These are phyloP conservation scores for Lepiota subincarnata DNA, from an alignment of 768 basidiomycete species.

Conservation along the genomic window DNA sequence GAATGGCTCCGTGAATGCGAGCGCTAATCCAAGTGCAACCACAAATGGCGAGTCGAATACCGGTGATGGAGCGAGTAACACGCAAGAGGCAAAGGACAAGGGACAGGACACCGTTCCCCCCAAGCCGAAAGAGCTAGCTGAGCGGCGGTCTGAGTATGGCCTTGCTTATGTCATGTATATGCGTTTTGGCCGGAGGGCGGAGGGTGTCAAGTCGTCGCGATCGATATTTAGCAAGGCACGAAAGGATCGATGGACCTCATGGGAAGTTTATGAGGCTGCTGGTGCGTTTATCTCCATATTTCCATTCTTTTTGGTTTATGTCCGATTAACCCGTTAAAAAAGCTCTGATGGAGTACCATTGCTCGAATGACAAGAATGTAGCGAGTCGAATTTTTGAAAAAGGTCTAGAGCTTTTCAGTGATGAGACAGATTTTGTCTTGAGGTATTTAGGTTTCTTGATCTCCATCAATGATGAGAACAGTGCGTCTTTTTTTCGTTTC, in stretches of 20 bases:
- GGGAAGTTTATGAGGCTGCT: constrained; percentile 93
- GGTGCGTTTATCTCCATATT: constrained; percentile 43
- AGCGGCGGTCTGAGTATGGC: constrained; percentile 66
- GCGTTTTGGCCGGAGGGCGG: constrained; percentile 84
- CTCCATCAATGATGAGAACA: constrained; percentile 91
- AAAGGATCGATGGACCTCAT: constrained; percentile 69
- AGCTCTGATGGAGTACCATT: constrained; percentile 97
- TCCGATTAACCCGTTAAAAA: constrained; percentile 7
- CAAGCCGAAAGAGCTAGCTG: constrained; percentile 50
- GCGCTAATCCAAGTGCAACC: constrained; percentile 29
- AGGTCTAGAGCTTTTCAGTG: constrained; percentile 78
- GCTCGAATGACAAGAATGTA: constrained; percentile 69
- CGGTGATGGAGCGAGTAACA: constrained; percentile 1
- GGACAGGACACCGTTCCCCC: constrained; percentile 50
- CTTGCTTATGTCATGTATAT: constrained; percentile 89
- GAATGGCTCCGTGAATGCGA: constrained; percentile 3
- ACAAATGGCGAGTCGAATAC: constrained; percentile 1
- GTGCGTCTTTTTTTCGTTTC: constrained; percentile 44
- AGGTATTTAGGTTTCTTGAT: constrained; percentile 92
- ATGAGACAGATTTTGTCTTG: constrained; percentile 81
- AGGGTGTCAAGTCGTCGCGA: constrained; percentile 79
- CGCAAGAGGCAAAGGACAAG: constrained; percentile 6
- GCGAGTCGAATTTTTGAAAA: constrained; percentile 93
- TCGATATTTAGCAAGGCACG: constrained; percentile 79
- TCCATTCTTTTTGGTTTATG: constrained; percentile 7